These are phyloP conservation scores for Stagonosporopsis chrysanthemi DNA, from an alignment of 2,329 filamentous ascomycete species.

Conservation along the genomic window DNA sequence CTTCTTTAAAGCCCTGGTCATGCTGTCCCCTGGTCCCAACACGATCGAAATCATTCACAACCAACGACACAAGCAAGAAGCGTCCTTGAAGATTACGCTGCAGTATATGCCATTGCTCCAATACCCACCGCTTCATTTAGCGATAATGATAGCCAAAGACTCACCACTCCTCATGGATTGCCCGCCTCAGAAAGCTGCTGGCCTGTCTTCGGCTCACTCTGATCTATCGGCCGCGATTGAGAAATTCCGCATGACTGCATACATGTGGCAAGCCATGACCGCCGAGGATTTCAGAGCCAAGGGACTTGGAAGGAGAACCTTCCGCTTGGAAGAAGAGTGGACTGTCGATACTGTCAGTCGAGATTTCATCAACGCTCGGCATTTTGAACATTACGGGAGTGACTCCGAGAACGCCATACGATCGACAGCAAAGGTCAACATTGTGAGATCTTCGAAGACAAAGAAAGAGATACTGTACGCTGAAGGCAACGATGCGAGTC, in stretches of 20 bases:
- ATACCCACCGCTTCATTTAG: constrained; percentile 42
- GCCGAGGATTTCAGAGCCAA: constrained; percentile 41
- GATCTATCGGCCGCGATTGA: constrained; percentile 40
- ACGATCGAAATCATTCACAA: constrained; percentile 30
- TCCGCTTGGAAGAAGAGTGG: constrained; percentile 46
- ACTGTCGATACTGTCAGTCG: constrained; percentile 33
- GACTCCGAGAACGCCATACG: constrained; percentile 30
- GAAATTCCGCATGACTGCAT: constrained; percentile 46
- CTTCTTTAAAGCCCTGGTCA: constrained; percentile 43
- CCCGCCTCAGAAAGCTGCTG: constrained; percentile 36
- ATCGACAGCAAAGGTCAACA: constrained; percentile 38
- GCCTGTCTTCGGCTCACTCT: constrained; percentile 35
- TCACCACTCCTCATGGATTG: constrained; percentile 44
- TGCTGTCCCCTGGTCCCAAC: constrained; percentile 40
- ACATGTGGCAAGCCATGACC: constrained; percentile 49
- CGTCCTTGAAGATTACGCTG: constrained; percentile 24
- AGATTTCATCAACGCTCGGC: constrained; percentile 27
- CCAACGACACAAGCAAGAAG: constrained; percentile 26
- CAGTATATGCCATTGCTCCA: constrained; percentile 43
- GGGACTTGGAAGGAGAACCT: constrained; percentile 36
- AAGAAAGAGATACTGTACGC: constrained; percentile 30
- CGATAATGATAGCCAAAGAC: constrained; percentile 44
- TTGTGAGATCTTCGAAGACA: constrained; percentile 36
- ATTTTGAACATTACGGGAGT: constrained; percentile 12
- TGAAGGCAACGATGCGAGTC: background rate